Conservation (phyloP, 345 rosid genomes). For the Sapria himalayana region DNA sequence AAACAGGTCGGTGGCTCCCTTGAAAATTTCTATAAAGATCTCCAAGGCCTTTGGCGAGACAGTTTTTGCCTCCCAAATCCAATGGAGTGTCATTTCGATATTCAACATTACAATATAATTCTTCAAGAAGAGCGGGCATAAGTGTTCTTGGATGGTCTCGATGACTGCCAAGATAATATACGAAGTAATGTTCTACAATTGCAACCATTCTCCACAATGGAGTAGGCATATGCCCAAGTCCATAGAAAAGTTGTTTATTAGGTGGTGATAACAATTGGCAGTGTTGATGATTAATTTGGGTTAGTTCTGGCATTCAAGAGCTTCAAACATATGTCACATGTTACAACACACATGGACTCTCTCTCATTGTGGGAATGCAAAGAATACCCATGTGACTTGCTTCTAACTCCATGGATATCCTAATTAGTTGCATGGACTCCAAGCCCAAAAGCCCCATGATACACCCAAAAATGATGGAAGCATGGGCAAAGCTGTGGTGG, state of each 20-base stretch:
- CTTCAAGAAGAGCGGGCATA: background rate
- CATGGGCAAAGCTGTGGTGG: background rate
- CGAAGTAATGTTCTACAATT: slow-evolving; percentile 3
- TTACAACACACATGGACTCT: too few relatives aligned
- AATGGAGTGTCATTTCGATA: background rate
- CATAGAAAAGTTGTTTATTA: too few relatives aligned
- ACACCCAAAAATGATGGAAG: background rate
- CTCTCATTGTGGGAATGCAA: too few relatives aligned
- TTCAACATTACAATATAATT: background rate
- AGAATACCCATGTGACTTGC: too few relatives aligned
- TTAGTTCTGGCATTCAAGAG: too few relatives aligned
- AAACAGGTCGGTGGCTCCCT: too few relatives aligned
- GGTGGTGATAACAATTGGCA: too few relatives aligned
- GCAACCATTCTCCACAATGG: background rate
- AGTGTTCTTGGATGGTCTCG: slow-evolving; percentile 2
- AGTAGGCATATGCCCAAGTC: background rate
- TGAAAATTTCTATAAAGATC: too few relatives aligned
- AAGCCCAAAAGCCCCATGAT: background rate
- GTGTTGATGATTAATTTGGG: too few relatives aligned
- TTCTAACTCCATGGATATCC: background rate
- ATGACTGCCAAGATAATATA: background rate
- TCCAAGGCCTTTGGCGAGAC: too few relatives aligned
- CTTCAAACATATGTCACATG: too few relatives aligned
- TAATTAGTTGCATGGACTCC: background rate
- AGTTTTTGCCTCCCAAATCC: too few relatives aligned